phyloP scores from a whole-genome alignment of 768 basidiomycete species.

The Termitomyces sp. region DNA sequence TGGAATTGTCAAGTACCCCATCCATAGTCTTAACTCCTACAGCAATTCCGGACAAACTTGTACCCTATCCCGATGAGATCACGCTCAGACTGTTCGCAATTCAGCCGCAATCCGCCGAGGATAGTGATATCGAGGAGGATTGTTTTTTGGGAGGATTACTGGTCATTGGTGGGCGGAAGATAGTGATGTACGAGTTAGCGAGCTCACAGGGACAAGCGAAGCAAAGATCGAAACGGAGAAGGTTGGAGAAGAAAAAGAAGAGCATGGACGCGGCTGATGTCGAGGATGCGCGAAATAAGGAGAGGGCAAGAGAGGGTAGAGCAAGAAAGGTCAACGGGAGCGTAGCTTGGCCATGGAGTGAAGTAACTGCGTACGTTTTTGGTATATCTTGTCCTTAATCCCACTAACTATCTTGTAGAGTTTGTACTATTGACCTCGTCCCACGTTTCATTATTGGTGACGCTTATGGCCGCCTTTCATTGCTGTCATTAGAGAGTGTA shows the following conservation, averaged over 20 bases:
- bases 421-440: conserved; percentile 42
- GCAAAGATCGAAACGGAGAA: conserved; percentile 48
- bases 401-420: conserved; percentile 21
- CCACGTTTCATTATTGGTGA: conserved; percentile 62
- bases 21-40: conserved; percentile 49
- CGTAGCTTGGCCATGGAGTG: conserved; percentile 75
- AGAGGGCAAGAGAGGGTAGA: conserved; percentile 47
- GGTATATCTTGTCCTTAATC: background rate
- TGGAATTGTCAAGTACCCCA: conserved; percentile 44
- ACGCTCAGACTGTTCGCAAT: conserved; percentile 37
- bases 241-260: conserved; percentile 46
- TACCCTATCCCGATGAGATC: conserved; percentile 37
- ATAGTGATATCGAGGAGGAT: conserved; percentile 25
- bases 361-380: conserved; percentile 54
- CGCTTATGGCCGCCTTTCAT: conserved; percentile 59
- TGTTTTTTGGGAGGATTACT: conserved; percentile 61
- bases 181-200: conserved; percentile 57
- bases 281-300: conserved; percentile 48
- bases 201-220: conserved; percentile 42
- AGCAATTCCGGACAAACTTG: conserved; percentile 40
- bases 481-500: conserved; percentile 51
- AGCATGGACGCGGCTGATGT: conserved; percentile 36
- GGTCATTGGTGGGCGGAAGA: conserved; percentile 61
- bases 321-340: conserved; percentile 48
- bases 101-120: conserved; percentile 24